A percentile compares a stretch with the other conserved stretches of the same genome.
These are phyloP conservation scores for Pythium diclinum DNA, from an alignment of 352 stramenopile species.

Conservation along the genomic window DNA sequence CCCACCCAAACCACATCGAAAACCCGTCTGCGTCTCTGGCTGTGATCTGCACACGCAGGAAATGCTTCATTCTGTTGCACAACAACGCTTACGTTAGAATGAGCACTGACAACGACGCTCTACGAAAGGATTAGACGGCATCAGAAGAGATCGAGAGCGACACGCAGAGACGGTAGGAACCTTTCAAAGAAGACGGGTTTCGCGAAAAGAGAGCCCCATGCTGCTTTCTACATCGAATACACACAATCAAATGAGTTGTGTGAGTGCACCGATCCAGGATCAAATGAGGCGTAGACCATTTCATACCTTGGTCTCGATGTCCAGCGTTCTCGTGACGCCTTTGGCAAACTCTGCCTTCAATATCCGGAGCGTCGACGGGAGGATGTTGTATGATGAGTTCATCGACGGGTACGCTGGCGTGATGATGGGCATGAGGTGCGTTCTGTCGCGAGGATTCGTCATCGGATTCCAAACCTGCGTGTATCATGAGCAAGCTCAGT, in stretches of 20 bases:
- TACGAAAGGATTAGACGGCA: not conserved
- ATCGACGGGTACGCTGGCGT: slow-evolving; percentile 97
- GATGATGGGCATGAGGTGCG: slow-evolving; percentile 98
- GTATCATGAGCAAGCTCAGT: not conserved
- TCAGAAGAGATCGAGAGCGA: slow-evolving; percentile 9
- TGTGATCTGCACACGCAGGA: slow-evolving; percentile 76
- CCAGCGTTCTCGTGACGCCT: slow-evolving; percentile 52
- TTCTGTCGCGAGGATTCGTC: slow-evolving; percentile 75
- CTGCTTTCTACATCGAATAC: slow-evolving; percentile 47
- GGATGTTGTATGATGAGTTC: slow-evolving; percentile 98
- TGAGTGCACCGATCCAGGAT: not conserved
- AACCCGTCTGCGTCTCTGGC: slow-evolving; percentile 52
- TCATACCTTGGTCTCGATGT: slow-evolving; percentile 82
- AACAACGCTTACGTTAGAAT: slow-evolving; percentile 7
- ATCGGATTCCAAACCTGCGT: slow-evolving; percentile 88
- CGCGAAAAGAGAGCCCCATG: slow-evolving; percentile 80
- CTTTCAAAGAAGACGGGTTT: slow-evolving; percentile 73
- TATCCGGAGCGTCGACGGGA: slow-evolving; percentile 86
- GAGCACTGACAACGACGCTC: not conserved
- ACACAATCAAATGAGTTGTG: not conserved
- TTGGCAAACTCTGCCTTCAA: slow-evolving; percentile 89
- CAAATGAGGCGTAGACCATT: not conserved
- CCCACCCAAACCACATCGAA: slow-evolving; percentile 81
- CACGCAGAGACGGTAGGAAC: slow-evolving; percentile 30
- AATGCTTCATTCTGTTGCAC: slow-evolving; percentile 64